phyloP scores from a whole-genome alignment of 495 filamentous ascomycete genomes.

The Evansstolkia leycettana region DNA sequence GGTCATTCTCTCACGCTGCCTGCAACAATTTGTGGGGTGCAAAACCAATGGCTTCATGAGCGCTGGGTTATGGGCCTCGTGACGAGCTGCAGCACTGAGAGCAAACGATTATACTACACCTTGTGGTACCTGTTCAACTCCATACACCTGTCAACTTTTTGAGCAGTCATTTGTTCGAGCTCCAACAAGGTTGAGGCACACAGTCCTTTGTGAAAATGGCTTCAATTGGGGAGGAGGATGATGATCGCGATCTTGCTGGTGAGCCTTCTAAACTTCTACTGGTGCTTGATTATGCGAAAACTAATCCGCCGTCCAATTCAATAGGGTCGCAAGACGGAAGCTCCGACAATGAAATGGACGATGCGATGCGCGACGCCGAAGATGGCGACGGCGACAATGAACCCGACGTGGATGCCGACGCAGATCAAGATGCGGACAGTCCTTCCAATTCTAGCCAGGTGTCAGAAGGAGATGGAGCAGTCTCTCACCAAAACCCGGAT shows the following conservation, averaged over 20 bases:
- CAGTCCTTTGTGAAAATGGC: not conserved
- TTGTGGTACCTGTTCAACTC: too few species aligned
- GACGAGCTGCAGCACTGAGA: not conserved
- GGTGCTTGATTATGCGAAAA: not conserved
- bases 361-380: slow-evolving; percentile 53
- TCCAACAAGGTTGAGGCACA: too few species aligned
- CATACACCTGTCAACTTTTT: too few species aligned
- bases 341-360: slow-evolving; percentile 61
- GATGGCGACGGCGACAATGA: slow-evolving; percentile 51
- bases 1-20: not conserved
- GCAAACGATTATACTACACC: too few species aligned
- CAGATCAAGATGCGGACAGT: slow-evolving; percentile 46
- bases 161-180: too few species aligned
- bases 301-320: slow-evolving; percentile 2
- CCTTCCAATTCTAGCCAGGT: slow-evolving; percentile 35
- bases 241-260: slow-evolving; percentile 45
- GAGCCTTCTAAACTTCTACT: slow-evolving; percentile 5
- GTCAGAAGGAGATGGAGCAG: slow-evolving; percentile 25
- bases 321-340: slow-evolving; percentile 48
- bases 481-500: slow-evolving; percentile 29
- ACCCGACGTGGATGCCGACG: slow-evolving; percentile 50
- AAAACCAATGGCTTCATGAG: not conserved
- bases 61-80: not conserved
- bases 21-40: not conserved
- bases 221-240: slow-evolving; percentile 26